Conservation (phyloP, 2,329 filamentous ascomycete genomes). For the Setomelanomma holmii region DNA sequence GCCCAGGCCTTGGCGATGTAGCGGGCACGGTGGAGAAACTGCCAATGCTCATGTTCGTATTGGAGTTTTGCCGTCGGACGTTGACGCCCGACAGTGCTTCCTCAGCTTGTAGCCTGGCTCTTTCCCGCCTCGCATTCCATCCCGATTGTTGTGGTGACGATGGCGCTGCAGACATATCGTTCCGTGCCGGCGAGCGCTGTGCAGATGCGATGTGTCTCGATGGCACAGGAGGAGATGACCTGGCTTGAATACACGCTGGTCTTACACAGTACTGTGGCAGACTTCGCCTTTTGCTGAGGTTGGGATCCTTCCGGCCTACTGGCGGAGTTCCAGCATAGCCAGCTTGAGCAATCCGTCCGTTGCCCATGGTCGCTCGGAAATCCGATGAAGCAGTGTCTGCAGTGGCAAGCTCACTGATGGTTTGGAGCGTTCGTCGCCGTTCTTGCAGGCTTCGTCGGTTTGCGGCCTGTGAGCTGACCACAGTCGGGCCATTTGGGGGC, state of each 20-base stretch:
- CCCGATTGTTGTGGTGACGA: conserved; percentile 4
- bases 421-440: conserved; percentile 37
- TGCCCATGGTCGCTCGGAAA: conserved; percentile 14
- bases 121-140: conserved; percentile 29
- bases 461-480: not conserved
- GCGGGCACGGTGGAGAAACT: conserved; percentile 15
- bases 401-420: conserved; percentile 34
- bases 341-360: not conserved
- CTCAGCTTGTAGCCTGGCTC: conserved; percentile 22
- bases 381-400: conserved; percentile 17
- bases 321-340: not conserved
- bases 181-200: conserved; percentile 4
- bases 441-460: conserved; percentile 20
- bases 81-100: conserved; percentile 19
- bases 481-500: conserved; percentile 12
- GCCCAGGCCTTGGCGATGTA: conserved; percentile 10
- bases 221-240: conserved; percentile 8
- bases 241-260: not conserved
- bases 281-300: conserved; percentile 20
- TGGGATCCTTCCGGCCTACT: conserved; percentile 3
- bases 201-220: conserved; percentile 4
- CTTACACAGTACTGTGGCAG: conserved; percentile 19
- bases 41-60: conserved; percentile 9
- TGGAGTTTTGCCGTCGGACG: conserved; percentile 14
- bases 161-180: not conserved